A percentile compares a stretch with the other conserved stretches of the same genome.
phyloP scores from a whole-genome alignment of 2,329 filamentous ascomycete species.

The Bipolaris zeicola region DNA sequence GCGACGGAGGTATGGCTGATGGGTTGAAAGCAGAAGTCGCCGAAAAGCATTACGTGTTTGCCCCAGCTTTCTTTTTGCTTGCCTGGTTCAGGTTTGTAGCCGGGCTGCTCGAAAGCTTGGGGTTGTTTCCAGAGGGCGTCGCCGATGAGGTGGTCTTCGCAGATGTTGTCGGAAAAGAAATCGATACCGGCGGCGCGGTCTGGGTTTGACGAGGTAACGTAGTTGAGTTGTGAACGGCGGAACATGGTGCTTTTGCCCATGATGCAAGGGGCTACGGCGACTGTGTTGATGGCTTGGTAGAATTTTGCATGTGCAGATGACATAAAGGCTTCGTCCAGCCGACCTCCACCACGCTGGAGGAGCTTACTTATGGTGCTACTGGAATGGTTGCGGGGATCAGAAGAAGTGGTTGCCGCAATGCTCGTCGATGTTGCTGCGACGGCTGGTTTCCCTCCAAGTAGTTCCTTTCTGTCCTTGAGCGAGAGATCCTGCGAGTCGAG shows the following conservation, averaged over 20 bases:
- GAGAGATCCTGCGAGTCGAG: slow-evolving; percentile 45
- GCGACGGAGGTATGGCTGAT: slow-evolving; percentile 78
- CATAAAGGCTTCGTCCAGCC: slow-evolving; percentile 94
- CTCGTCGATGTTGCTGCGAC: slow-evolving; percentile 24
- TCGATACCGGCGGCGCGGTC: slow-evolving; percentile 73
- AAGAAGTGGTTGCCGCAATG: slow-evolving; percentile 36
- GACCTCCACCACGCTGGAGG: slow-evolving; percentile 68
- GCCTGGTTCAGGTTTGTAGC: slow-evolving; percentile 29
- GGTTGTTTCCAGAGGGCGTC: slow-evolving; percentile 82
- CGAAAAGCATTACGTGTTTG: slow-evolving; percentile 83
- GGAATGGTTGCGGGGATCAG: slow-evolving; percentile 32
- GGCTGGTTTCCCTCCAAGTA: slow-evolving; percentile 36
- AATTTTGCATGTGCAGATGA: slow-evolving; percentile 94
- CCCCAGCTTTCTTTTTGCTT: slow-evolving; percentile 56
- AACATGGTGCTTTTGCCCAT: slow-evolving; percentile 99
- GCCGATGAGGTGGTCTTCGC: slow-evolving; percentile 95
- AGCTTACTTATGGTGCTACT: slow-evolving; percentile 30
- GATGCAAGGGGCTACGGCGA: slow-evolving; percentile 87
- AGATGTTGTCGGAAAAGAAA: slow-evolving; percentile 94
- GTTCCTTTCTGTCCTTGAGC: slow-evolving; percentile 37
- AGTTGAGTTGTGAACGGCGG: slow-evolving; percentile 84
- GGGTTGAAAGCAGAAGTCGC: slow-evolving; percentile 88
- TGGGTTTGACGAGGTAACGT: slow-evolving; percentile 63
- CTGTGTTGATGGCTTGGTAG: slow-evolving; percentile 95
- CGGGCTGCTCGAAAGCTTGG: slow-evolving; percentile 36